phyloP scores from a whole-genome alignment of 805 yeast genomes.

The Metschnikowia gelsemii region DNA sequence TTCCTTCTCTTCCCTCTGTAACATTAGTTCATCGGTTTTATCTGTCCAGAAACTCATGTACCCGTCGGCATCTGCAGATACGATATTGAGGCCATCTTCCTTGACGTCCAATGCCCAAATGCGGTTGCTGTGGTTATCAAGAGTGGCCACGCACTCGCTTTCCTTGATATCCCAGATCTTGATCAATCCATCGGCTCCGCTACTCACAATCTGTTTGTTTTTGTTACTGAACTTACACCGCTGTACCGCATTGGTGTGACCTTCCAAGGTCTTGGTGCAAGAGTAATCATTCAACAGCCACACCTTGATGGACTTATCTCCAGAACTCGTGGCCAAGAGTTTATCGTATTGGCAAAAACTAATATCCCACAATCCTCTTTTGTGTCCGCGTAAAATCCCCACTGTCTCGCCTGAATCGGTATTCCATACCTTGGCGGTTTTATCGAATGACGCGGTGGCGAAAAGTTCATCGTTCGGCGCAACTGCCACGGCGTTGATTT shows the following conservation, averaged over 20 bases:
- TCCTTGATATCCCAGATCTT: slow-evolving; percentile 80
- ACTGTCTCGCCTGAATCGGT: slow-evolving; percentile 79
- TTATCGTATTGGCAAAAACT: slow-evolving; percentile 79
- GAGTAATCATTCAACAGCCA: slow-evolving; percentile 83
- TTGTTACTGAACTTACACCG: slow-evolving; percentile 68
- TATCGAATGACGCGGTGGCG: slow-evolving; percentile 94
- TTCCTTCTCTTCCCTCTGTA: slow-evolving; percentile 50
- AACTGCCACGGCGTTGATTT: slow-evolving; percentile 84
- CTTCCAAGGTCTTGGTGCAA: slow-evolving; percentile 83
- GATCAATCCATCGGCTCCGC: slow-evolving; percentile 94
- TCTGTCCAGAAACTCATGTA: slow-evolving; percentile 87
- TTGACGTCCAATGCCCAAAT: slow-evolving; percentile 84
- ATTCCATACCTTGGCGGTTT: slow-evolving; percentile 88
- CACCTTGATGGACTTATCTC: slow-evolving; percentile 84
- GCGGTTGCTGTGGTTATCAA: slow-evolving; percentile 89
- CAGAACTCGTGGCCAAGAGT: slow-evolving; percentile 77
- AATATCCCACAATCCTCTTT: slow-evolving; percentile 92
- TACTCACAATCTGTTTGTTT: slow-evolving; percentile 65
- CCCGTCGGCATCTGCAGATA: slow-evolving; percentile 95
- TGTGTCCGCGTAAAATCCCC: slow-evolving; percentile 85
- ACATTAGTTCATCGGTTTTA: slow-evolving; percentile 68
- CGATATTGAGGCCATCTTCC: slow-evolving; percentile 64
- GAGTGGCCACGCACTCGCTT: slow-evolving; percentile 73
- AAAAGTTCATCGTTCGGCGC: slow-evolving; percentile 87
- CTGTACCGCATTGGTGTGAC: slow-evolving; percentile 91